Evolutionary conservation across 2,329 filamentous ascomycete species (phyloP).

Genomic region (Zymoseptoria ardabiliae): DNA sequence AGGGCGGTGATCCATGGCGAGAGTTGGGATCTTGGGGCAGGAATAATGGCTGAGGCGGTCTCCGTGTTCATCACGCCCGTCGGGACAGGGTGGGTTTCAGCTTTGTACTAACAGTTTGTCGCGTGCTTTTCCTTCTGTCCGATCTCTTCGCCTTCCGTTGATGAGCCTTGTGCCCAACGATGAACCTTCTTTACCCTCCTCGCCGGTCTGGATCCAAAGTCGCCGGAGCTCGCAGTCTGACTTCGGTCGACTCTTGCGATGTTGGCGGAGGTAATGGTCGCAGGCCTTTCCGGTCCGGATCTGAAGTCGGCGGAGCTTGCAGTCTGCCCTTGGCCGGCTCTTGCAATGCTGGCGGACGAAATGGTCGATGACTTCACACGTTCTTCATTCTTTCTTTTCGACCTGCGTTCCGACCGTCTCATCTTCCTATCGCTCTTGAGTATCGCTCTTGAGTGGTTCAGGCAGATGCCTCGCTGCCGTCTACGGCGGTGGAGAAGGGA

Average conservation of each 20-base stretch:
- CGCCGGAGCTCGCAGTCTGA: not conserved
- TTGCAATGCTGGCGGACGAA: not conserved
- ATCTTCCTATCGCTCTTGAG: not conserved
- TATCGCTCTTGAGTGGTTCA: not conserved
- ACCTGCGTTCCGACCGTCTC: not conserved
- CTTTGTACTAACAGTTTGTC: not conserved
- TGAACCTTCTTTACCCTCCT: not conserved
- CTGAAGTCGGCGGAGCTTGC: not conserved
- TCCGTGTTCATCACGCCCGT: not conserved
- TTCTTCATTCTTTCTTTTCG: not conserved
- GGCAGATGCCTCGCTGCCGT: not conserved
- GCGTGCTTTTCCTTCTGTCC: not conserved
- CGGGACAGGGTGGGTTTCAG: not conserved
- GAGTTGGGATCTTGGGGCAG: not conserved
- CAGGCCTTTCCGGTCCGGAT: not conserved
- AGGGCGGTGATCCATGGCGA: not conserved
- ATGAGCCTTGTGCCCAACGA: not conserved
- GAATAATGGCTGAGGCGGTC: not conserved
- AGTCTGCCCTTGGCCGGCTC: not conserved
- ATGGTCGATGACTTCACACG: not conserved
- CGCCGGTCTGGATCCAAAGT: not conserved
- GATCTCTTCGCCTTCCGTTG: not conserved
- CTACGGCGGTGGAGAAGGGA: not conserved
- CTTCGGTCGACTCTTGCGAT: not conserved
- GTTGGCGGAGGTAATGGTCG: not conserved